Evolutionary conservation across 2,329 filamentous ascomycete genomes (phyloP), one percentile per base, ranked within the genome.

Genomic region (Aspergillus sp.): DNA sequence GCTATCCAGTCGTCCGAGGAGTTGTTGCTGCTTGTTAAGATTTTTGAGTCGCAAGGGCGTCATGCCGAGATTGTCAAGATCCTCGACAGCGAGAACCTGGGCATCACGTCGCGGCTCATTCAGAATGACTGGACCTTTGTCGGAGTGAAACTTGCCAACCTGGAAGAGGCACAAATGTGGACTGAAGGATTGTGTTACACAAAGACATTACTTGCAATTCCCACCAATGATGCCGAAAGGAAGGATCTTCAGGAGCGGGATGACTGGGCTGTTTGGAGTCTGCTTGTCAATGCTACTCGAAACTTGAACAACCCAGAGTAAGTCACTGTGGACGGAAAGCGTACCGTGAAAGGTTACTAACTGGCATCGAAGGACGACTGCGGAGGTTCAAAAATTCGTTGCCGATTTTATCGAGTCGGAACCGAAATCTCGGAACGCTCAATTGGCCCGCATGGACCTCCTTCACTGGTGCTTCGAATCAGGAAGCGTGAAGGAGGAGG

Each of bases 1-100:
- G 71, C 73, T 33, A 74, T 79, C 24, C 73, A 77, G 60, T 73
- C 63, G n/a, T 58, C 71, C 35, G 75, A 77, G 59, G 77, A 79
- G 57, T 58, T 79, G 35, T 61, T 71, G 26, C 63, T 79, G 22
- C 66, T 79, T 16, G 56, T 76, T 36, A 69, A 73, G 47, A 70
- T 79, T 26, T 73, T 75, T 50, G 67, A 74, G 48, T 64, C 67
- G 3, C 76, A 77, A 58, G 69, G 63, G 3, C 68, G 65, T 17
- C 61, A 67, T 45, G 53, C 60, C 35, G 76, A 79, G 52, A 63
- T 72, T 26, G 61, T 76, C 38, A 68, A 72, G 44, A 60, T 79
- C 14, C 65, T 79, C 22, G 65, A 73, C 49, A 74, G 72, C 53
- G 60, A 72, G 13, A 72, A 70, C 33, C 59, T 75, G 30, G 75